These are phyloP conservation scores for Solanum virginianum DNA, from an alignment of 257 asterid genomes.

Conservation along the genomic window DNA sequence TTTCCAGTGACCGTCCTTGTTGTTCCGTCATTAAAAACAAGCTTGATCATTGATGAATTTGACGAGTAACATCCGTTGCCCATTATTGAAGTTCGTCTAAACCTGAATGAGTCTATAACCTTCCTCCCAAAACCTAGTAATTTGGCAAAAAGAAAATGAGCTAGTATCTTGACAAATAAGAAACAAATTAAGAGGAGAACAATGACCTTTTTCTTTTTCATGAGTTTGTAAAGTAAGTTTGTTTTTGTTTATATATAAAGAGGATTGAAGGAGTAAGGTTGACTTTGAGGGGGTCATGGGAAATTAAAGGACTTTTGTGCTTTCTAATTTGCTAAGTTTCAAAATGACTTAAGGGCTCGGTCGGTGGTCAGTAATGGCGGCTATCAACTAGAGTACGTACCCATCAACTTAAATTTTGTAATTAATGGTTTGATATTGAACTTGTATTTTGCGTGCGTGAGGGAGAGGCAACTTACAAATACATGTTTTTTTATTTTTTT, in stretches of 20 bases:
- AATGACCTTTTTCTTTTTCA: not conserved
- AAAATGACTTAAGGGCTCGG: conserved; percentile 5
- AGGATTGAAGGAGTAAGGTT: not conserved
- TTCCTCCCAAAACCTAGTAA: no score
- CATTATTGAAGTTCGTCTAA: not conserved
- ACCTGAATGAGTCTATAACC: no score
- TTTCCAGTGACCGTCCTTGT: conserved; percentile 24
- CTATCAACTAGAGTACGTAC: not conserved
- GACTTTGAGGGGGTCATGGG: conserved; percentile 4
- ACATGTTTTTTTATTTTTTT: no score
- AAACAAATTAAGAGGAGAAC: not conserved
- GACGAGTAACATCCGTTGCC: not conserved
- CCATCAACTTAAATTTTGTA: not conserved
- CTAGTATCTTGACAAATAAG: not conserved
- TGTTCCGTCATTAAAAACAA: conserved; percentile 38
- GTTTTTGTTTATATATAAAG: not conserved
- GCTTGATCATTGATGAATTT: conserved; percentile 14
- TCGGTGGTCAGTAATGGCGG: conserved; percentile 44
- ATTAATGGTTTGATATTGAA: not conserved
- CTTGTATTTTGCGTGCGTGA: not conserved
- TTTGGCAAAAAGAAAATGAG: no score
- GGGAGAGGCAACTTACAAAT: not conserved
- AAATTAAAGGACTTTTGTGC: not conserved
- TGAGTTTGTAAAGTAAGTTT: not conserved
- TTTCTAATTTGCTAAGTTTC: not conserved